These are phyloP conservation scores for Pestalotiopsis sp. DNA, from an alignment of 2,329 filamentous ascomycete genomes.

Conservation along the genomic window DNA sequence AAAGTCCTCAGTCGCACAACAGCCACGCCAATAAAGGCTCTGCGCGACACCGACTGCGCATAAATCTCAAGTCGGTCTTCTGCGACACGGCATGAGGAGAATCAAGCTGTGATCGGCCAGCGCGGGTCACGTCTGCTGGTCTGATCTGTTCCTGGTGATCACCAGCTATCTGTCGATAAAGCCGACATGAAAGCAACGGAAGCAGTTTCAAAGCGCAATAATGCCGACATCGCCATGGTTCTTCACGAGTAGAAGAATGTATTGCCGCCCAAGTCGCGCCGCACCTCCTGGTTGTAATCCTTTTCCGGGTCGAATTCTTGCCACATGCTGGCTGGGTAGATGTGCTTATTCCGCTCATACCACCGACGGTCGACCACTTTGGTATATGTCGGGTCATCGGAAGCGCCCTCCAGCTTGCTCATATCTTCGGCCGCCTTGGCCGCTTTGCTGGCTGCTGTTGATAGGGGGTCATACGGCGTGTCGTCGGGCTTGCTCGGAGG, in stretches of 20 bases:
- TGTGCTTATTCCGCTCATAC: constrained; percentile 98
- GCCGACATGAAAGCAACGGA: not conserved
- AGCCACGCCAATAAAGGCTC: not conserved
- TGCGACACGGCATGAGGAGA: not conserved
- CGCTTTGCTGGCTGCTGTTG: constrained; percentile 37
- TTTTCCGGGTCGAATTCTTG: constrained; percentile 90
- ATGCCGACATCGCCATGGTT: constrained; percentile 11
- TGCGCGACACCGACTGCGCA: not conserved
- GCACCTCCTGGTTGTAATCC: constrained; percentile 77
- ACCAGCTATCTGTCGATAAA: too few species aligned
- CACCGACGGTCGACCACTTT: constrained; percentile 96
- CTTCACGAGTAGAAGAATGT: constrained; percentile 80
- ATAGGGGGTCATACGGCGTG: constrained; percentile 36
- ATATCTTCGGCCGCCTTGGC: constrained; percentile 47
- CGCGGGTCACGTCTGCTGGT: not conserved
- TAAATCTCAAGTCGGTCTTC: not conserved
- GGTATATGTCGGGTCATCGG: constrained; percentile 78
- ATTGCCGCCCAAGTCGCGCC: constrained; percentile 87
- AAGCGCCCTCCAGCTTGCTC: constrained; percentile 70
- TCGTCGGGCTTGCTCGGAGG: constrained; percentile 19
- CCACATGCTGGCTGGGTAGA: constrained; percentile 95
- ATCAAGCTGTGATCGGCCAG: not conserved
- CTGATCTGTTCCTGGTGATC: not conserved
- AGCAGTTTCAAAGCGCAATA: not conserved
- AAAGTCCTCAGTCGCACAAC: not conserved